These are phyloP conservation scores for Cardiospermum halicacabum DNA, from an alignment of 345 rosid genomes.

Conservation along the genomic window DNA sequence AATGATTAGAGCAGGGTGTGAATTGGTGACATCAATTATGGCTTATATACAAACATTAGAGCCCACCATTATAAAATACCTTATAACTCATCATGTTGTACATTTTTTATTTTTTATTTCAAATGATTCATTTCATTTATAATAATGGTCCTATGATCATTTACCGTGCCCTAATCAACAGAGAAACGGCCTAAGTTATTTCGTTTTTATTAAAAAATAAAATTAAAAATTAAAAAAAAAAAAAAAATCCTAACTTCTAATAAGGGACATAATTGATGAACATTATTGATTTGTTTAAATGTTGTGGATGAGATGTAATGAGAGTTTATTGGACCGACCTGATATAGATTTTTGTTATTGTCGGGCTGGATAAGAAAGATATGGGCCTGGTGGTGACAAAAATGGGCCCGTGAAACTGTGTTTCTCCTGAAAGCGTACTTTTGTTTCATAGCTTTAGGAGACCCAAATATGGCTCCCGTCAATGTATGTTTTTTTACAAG, in stretches of 20 bases:
- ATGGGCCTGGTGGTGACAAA: too few relatives aligned
- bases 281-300: too few relatives aligned
- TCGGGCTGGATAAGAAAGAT: too few relatives aligned
- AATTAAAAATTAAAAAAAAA: background rate
- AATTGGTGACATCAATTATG: slow-evolving; percentile 16
- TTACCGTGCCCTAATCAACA: slow-evolving; percentile 9
- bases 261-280: background rate
- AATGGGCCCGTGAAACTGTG: too few relatives aligned
- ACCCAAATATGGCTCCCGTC: too few relatives aligned
- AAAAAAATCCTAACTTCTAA: background rate
- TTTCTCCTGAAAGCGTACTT: too few relatives aligned
- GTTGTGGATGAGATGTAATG: too few relatives aligned
- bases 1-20: slow-evolving; percentile 20
- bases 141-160: slow-evolving; percentile 8
- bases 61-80: slow-evolving; percentile 23
- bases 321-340: too few relatives aligned
- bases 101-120: background rate
- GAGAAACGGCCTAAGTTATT: background rate
- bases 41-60: slow-evolving; percentile 13
- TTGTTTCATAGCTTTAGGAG: too few relatives aligned
- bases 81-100: background rate
- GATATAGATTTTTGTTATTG: too few relatives aligned
- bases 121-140: too few relatives aligned
- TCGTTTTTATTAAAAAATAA: background rate
- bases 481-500: too few relatives aligned